phyloP scores from a whole-genome alignment of 2,329 filamentous ascomycete genomes.

The Colletotrichum musicola region DNA sequence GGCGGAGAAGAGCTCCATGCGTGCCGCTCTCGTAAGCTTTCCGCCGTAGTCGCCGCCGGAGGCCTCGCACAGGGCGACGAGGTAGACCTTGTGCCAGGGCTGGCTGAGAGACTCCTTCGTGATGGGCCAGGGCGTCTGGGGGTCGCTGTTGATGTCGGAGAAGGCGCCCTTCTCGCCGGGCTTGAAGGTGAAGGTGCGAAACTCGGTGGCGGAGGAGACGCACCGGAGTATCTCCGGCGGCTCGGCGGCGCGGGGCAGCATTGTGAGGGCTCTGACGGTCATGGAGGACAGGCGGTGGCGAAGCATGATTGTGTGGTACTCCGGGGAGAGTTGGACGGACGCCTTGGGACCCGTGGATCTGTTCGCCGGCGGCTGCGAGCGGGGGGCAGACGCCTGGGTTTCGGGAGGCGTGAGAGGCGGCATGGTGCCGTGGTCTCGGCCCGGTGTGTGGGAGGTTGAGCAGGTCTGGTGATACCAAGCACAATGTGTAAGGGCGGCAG shows the following conservation, averaged over 20 bases:
- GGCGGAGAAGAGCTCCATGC: constrained; percentile 51
- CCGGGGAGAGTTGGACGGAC: constrained; percentile 3
- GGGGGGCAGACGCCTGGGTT: neutral
- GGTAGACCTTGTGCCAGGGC: constrained; percentile 79
- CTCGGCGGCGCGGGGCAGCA: constrained; percentile 31
- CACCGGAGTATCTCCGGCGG: constrained; percentile 50
- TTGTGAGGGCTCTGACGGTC: constrained; percentile 32
- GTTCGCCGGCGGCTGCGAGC: neutral
- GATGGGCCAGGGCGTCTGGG: constrained; percentile 54
- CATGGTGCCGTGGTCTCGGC: neutral
- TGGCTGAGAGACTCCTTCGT: constrained; percentile 59
- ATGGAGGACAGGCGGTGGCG: constrained; percentile 33
- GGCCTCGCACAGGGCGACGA: constrained; percentile 77
- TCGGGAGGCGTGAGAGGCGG: neutral
- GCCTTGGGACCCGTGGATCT: neutral
- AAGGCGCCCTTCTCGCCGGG: constrained; percentile 52
- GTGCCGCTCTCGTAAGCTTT: constrained; percentile 52
- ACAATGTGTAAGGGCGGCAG: too few species aligned
- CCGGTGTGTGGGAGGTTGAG: too few species aligned
- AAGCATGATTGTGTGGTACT: constrained; percentile 37
- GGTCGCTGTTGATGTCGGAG: constrained; percentile 53
- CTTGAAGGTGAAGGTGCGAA: constrained; percentile 52
- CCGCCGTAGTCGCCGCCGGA: constrained; percentile 68
- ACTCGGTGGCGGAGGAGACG: constrained; percentile 54
- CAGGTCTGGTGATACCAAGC: too few species aligned